Evolutionary conservation across 306 rosid genomes (phyloP).

Genomic region (barrel medic (Medicago truncatula)): DNA sequence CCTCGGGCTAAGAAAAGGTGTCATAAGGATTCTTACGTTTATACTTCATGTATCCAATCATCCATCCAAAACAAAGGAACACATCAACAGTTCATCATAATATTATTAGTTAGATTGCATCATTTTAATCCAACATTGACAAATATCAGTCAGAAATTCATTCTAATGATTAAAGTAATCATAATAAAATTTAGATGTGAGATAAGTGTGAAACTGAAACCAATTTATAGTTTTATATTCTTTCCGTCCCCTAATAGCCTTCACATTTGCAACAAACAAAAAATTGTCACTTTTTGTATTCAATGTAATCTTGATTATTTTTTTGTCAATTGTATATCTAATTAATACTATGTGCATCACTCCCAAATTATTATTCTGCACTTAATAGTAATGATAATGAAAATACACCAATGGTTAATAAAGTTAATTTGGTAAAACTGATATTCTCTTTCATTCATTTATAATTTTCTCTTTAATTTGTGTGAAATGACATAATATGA

Average conservation of each 20-base stretch:
- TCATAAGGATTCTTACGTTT: slow-evolving; percentile 2
- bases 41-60: slow-evolving; percentile 14
- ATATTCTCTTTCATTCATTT: neutral
- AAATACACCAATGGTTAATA: neutral
- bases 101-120: slow-evolving; percentile 15
- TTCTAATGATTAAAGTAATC: neutral
- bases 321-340: neutral
- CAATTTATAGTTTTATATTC: slow-evolving; percentile 7
- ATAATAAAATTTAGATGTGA: neutral
- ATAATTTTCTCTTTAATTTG: neutral
- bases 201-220: neutral
- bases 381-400: neutral
- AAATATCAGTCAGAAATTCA: neutral
- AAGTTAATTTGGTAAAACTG: neutral
- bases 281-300: neutral
- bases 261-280: neutral
- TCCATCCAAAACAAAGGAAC: slow-evolving; percentile 14
- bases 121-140: slow-evolving; percentile 12
- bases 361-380: neutral
- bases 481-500: neutral
- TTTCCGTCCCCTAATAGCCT: neutral
- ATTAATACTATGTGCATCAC: neutral
- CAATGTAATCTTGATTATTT: neutral
- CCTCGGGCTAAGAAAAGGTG: slow-evolving; percentile 10
- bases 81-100: slow-evolving; percentile 22